phyloP scores from a whole-genome alignment of 352 stramenopile genomes.

The Globisporangium sylvaticum region DNA sequence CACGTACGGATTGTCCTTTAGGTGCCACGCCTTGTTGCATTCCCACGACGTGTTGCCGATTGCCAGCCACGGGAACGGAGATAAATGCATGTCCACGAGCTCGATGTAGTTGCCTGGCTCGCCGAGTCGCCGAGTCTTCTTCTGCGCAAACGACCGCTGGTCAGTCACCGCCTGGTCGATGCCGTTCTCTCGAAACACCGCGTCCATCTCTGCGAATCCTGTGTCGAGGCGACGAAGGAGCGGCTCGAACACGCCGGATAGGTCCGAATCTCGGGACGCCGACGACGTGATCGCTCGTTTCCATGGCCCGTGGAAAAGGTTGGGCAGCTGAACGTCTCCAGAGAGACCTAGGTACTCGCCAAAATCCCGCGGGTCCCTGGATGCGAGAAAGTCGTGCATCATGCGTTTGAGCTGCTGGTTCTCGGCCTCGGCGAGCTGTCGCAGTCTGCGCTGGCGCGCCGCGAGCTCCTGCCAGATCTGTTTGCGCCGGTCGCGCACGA shows the following conservation, averaged over 20 bases:
- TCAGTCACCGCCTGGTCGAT: constrained; percentile 8
- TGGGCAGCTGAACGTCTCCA: background rate
- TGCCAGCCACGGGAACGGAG: background rate
- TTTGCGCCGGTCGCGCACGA: background rate
- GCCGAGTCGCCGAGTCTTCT: background rate
- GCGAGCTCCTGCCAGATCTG: background rate
- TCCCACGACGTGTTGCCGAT: background rate
- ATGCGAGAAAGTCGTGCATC: background rate
- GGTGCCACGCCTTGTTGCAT: background rate
- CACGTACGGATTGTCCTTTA: background rate
- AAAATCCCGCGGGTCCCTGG: background rate
- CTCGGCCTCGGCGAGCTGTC: constrained; percentile 4
- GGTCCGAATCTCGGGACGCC: background rate
- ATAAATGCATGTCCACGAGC: constrained; percentile 3
- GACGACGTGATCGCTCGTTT: background rate
- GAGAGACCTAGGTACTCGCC: background rate
- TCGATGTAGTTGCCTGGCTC: constrained; percentile 3
- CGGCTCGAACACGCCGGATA: background rate
- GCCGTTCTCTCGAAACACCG: constrained; percentile 8
- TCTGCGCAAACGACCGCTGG: constrained; percentile 13
- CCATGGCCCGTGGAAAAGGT: background rate
- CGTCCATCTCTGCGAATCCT: constrained; percentile 1
- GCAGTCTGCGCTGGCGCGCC: background rate
- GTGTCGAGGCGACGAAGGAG: constrained; percentile 6
- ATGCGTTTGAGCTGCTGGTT: constrained; percentile 8